These are phyloP conservation scores for Scalesia atractyloides DNA, from an alignment of 129 eudicot genomes.

Conservation along the genomic window DNA sequence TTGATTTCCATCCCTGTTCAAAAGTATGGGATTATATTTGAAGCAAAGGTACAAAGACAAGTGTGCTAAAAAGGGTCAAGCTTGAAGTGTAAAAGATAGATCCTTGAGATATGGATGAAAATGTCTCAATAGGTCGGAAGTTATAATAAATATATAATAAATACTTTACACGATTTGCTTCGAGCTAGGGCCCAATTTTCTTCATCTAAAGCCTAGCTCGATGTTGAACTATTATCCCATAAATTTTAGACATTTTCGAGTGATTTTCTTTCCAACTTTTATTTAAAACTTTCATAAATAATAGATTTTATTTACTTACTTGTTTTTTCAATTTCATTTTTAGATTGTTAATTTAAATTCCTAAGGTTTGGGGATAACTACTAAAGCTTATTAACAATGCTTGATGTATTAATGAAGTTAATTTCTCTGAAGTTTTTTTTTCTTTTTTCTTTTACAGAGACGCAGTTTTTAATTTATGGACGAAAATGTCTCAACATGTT, in stretches of 20 bases:
- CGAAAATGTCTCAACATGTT: no score
- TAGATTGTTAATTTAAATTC: no score
- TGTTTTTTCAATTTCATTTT: not conserved
- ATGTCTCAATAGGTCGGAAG: not conserved
- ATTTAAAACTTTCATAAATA: not conserved
- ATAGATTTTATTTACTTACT: not conserved
- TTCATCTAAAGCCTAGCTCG: no score
- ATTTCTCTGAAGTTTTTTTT: no score
- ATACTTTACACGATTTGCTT: not conserved
- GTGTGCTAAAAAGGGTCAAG: not conserved
- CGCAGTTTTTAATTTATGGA: no score
- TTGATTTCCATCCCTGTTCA: no score
- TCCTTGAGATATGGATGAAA: not conserved
- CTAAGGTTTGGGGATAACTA: not conserved
- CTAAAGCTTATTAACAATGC: no score
- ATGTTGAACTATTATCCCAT: no score
- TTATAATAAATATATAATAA: not conserved
- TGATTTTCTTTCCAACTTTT: not conserved
- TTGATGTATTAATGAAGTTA: no score
- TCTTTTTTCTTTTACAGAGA: no score
- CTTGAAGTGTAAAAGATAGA: not conserved
- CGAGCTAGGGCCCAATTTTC: not conserved
- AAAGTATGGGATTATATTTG: not conserved
- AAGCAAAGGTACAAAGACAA: not conserved
- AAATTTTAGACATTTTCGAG: not conserved